These are phyloP conservation scores for Trichoderma erinaceum DNA, from an alignment of 495 filamentous ascomycete species.

Conservation along the genomic window DNA sequence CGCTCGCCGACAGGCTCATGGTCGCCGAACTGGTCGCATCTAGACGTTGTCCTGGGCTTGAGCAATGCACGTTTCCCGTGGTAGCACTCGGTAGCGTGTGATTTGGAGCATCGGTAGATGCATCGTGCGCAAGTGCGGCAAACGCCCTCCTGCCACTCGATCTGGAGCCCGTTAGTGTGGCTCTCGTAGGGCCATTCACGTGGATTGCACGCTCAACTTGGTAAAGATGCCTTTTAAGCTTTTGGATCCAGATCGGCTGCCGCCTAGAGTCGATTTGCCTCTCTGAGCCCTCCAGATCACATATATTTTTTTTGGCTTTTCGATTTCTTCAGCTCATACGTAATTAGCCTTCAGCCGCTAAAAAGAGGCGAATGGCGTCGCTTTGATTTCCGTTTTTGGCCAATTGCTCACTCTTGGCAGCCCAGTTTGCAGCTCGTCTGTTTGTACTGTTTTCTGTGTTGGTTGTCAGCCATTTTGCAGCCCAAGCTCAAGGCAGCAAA, in stretches of 20 bases:
- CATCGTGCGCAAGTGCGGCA: background rate
- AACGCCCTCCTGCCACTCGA: background rate
- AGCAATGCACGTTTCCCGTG: background rate
- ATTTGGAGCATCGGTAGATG: background rate
- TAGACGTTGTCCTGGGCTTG: background rate
- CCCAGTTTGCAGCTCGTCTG: background rate
- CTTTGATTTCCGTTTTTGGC: background rate
- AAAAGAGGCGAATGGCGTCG: background rate
- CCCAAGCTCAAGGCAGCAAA: background rate
- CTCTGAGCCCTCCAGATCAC: background rate
- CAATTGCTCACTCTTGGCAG: background rate
- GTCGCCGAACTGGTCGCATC: slow-evolving; percentile 3
- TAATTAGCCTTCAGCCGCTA: slow-evolving; percentile 12
- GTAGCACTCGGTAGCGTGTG: background rate
- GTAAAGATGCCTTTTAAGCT: background rate
- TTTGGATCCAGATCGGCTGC: slow-evolving; percentile 13
- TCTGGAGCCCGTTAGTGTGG: slow-evolving; percentile 8
- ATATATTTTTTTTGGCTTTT: background rate
- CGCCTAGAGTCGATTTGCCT: slow-evolving; percentile 4
- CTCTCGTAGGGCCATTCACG: slow-evolving; percentile 1
- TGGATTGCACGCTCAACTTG: slow-evolving; percentile 2
- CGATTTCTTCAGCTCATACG: slow-evolving; percentile 7
- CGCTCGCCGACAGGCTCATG: background rate
- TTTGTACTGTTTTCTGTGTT: background rate
- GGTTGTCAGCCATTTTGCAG: background rate